Evolutionary conservation across 1,284 basidiomycete genomes (phyloP), one percentile per base, ranked within the genome.

Genomic region (Chondrostereum purpureum): DNA sequence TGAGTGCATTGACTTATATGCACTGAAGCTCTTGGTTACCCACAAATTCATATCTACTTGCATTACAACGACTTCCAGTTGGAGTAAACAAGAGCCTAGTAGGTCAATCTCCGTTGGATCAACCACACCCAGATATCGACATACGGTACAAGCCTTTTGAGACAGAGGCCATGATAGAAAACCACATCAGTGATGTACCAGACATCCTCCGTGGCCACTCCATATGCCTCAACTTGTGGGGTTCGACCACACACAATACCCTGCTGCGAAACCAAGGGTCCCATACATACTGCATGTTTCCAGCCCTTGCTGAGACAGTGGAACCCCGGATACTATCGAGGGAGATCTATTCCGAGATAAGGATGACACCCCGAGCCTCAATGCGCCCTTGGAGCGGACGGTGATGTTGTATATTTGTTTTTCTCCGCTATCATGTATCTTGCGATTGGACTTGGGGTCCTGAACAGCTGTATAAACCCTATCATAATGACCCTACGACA

Each of bases 341-440:
- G 27, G 27, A 70, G 72, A 1, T 88, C 93, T 58, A 91, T 88
- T 66, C 72, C 74, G 53, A 70, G 70, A 89, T 88, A n/a, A 31
- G 27, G 8, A 53, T 23, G 21, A n/a, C 27, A n/a, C n/a, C n/a
- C n/a, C n/a, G n/a, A n/a, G n/a, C n/a, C n/a, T n/a, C n/a, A n/a
- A 83, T 88, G 89, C 50, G 93, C 92, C 22, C 67, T 96, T n/a
- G 79, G 92, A 23, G 87, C 86, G 11, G 88, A 91, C 55, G 91
- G 92, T 19, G 89, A 92, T 21, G 92, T 92, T 35, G 83, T 95
- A 67, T 65, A 78, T 46, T n/a, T 31, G 8, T 31, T 31, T n/a
- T 31, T 31, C n/a, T n/a, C n/a, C n/a, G 8, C 8, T n/a, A n/a
- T n/a, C n/a, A n/a, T n/a, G 17, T 23, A 44, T 40, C 19, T 20